Evolutionary conservation across 768 basidiomycete species (phyloP).

Genomic region (Ramaria rubella): DNA sequence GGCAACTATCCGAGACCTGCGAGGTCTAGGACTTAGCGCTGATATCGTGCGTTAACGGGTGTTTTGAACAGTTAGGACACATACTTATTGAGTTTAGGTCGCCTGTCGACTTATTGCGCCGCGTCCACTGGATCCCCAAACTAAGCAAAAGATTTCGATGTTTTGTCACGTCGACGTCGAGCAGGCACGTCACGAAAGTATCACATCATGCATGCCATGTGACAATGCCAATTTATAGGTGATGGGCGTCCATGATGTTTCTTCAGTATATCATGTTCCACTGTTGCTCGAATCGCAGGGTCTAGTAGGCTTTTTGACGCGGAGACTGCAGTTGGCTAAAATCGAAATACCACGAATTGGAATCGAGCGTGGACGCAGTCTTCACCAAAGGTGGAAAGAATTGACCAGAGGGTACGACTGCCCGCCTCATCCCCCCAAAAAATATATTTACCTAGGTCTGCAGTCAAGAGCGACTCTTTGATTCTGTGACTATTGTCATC

Average conservation of each 20-base stretch:
- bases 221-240: slow-evolving; percentile 37
- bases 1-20: slow-evolving; percentile 87
- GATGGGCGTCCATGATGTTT: slow-evolving; percentile 92
- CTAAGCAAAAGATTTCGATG: slow-evolving; percentile 97
- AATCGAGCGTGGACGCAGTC: slow-evolving; percentile 50
- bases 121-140: slow-evolving; percentile 72
- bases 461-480: slow-evolving; percentile 92
- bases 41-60: slow-evolving; percentile 67
- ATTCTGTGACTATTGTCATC: slow-evolving; percentile 80
- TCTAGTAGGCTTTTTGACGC: slow-evolving; percentile 77
- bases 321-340: slow-evolving; percentile 66
- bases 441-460: slow-evolving; percentile 6
- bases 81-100: slow-evolving; percentile 46
- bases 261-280: slow-evolving; percentile 96
- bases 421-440: slow-evolving; percentile 3
- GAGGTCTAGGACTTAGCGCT: slow-evolving; percentile 87
- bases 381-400: slow-evolving; percentile 75
- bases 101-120: slow-evolving; percentile 84
- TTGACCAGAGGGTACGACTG: slow-evolving; percentile 67
- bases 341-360: slow-evolving; percentile 45
- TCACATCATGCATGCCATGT: background rate
- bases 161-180: slow-evolving; percentile 92
- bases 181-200: slow-evolving; percentile 30
- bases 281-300: slow-evolving; percentile 88
- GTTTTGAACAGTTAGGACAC: background rate